Conservation (phyloP, 2,329 filamentous ascomycete species). For the Daldinia sp. region DNA sequence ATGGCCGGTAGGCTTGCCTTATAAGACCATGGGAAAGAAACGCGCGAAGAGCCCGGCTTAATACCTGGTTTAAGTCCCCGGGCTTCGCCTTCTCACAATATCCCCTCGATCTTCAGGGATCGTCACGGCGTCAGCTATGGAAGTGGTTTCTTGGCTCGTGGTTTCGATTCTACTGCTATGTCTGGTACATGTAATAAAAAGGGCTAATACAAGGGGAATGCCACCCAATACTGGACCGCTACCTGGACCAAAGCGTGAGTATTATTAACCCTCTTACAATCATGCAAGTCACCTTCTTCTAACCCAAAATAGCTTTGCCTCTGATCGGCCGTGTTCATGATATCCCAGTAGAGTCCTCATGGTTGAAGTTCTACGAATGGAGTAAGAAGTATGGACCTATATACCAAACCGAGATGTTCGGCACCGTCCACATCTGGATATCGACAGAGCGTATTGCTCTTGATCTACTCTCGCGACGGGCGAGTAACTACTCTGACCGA, state of each 20-base stretch:
- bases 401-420: slow-evolving; percentile 61
- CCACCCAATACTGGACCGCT: slow-evolving; percentile 46
- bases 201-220: slow-evolving; percentile 39
- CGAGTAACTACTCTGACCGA: slow-evolving; percentile 61
- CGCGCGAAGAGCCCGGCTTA: not conserved
- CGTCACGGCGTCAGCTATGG: slow-evolving; percentile 58
- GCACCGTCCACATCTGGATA: slow-evolving; percentile 62
- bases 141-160: slow-evolving; percentile 38
- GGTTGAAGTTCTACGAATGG: slow-evolving; percentile 64
- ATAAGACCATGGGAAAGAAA: slow-evolving; percentile 24
- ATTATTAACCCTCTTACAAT: not conserved
- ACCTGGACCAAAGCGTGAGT: slow-evolving; percentile 50
- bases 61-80: slow-evolving; percentile 16
- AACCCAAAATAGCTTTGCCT: slow-evolving; percentile 54
- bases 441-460: slow-evolving; percentile 60
- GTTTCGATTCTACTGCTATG: slow-evolving; percentile 38
- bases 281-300: slow-evolving; percentile 1
- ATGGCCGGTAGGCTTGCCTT: slow-evolving; percentile 20
- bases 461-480: slow-evolving; percentile 58
- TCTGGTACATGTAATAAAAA: slow-evolving; percentile 27
- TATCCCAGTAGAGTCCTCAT: slow-evolving; percentile 56
- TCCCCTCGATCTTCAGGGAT: slow-evolving; percentile 48
- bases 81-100: slow-evolving; percentile 18
- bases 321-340: slow-evolving; percentile 61
- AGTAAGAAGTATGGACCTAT: slow-evolving; percentile 61